Evolutionary conservation across 176 grass and related monocot species (phyloP), one percentile per base, ranked within the genome.

Genomic region (Leersia perrieri): DNA sequence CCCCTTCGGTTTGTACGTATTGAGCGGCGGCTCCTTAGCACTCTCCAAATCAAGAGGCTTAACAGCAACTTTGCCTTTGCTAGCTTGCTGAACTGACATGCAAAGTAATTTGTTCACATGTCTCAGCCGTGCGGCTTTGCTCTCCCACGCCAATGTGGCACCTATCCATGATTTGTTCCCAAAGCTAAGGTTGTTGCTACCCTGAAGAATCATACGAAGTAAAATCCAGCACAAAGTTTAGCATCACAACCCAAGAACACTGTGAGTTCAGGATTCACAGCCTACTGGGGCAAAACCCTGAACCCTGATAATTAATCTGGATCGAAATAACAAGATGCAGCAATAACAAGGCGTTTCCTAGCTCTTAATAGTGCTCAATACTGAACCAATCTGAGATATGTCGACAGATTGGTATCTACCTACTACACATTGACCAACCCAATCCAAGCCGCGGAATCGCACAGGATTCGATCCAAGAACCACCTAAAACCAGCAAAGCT

Each of bases 1-100:
- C 20, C 72, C 88, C 76, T 93, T 95, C 0, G 93, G 84, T 57
- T 99, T 99, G 84, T 93, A 89, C 7, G 92, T 88, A 82, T 99
- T 91, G 51, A 99, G 96, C 36, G 93, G 93, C 12, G 96, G 93
- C 49, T 88, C 87, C 70, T 89, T 91, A 15, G 87, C 82, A 44
- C 74, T 86, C 80, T 99, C 96, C 60, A 99, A 78, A 80, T 95
- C 72, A 9, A 88, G 82, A 6, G 96, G 85, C 3, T 18, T 64
- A 14, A 93, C 93, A 10, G 68, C 65, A 14, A 91, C 87, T 53
- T 98, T 98, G 66, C 51, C 82, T 79, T 86, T 86, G 72, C 70
- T 71, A 5, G 86, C 84, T 90, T 94, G 92, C 84, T 87, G 82
- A 10, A 91, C 53, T 0, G 90, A 84, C 75, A 77, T 72, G 78